Evolutionary conservation across 2,329 filamentous ascomycete genomes (phyloP).

Genomic region (Claviceps capensis): DNA sequence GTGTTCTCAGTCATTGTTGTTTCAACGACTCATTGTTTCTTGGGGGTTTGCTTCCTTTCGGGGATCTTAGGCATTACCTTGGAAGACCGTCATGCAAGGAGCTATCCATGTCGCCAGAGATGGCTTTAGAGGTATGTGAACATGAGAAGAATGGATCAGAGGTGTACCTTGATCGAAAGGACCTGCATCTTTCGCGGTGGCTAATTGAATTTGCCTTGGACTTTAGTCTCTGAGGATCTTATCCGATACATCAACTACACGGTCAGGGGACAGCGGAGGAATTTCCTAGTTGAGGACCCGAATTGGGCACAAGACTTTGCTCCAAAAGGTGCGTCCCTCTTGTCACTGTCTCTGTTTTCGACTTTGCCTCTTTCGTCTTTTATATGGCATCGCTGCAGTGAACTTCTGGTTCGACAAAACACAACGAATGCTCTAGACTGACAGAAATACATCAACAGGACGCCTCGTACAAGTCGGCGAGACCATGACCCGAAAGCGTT

Average conservation of each 20-base stretch:
- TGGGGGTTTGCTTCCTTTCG: neutral
- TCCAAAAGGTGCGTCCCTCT: conserved; percentile 43
- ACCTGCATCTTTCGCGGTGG: neutral
- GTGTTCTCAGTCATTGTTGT: too few relatives aligned
- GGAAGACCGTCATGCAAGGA: conserved; percentile 59
- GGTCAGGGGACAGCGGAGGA: conserved; percentile 12
- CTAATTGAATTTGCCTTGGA: neutral
- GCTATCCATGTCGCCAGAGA: conserved; percentile 60
- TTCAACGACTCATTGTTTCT: neutral
- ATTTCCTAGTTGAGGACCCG: conserved; percentile 63
- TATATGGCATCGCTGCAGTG: neutral
- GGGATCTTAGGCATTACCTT: conserved; percentile 37
- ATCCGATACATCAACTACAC: conserved; percentile 55
- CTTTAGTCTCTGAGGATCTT: conserved; percentile 53
- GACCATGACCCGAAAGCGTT: conserved; percentile 65
- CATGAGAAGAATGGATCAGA: neutral
- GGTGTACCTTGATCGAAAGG: too few relatives aligned
- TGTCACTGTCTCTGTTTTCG: too few relatives aligned
- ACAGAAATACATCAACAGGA: conserved; percentile 21
- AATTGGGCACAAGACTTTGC: conserved; percentile 83
- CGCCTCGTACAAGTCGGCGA: conserved; percentile 59
- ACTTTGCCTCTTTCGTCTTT: neutral
- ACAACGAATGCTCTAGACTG: conserved; percentile 1
- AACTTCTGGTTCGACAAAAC: neutral
- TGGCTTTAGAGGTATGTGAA: conserved; percentile 44